These are phyloP conservation scores for Penicillium aurantiogriseum DNA, from an alignment of 2,329 filamentous ascomycete genomes.

Conservation along the genomic window DNA sequence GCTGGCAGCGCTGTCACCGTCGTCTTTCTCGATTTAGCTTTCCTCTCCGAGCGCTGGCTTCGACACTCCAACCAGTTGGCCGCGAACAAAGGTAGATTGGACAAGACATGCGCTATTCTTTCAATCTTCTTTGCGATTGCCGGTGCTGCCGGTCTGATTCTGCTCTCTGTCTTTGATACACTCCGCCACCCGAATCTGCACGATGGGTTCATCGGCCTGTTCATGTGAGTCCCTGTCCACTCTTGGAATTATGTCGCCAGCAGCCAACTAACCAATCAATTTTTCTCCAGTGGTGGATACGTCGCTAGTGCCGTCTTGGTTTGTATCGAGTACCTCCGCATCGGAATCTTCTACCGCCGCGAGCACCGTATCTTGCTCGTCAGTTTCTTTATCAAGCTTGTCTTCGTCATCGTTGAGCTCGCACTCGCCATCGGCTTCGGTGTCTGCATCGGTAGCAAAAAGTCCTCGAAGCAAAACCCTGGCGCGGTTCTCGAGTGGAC, in stretches of 20 bases:
- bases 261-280: neutral
- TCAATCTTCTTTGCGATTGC: constrained; percentile 63
- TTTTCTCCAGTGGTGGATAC: constrained; percentile 61
- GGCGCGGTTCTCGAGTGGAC: constrained; percentile 78
- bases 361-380: constrained; percentile 69
- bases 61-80: constrained; percentile 77
- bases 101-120: constrained; percentile 40
- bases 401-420: constrained; percentile 79
- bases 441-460: constrained; percentile 47
- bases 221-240: constrained; percentile 55
- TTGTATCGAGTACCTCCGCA: constrained; percentile 83
- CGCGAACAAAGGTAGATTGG: constrained; percentile 58
- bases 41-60: constrained; percentile 79
- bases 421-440: constrained; percentile 67
- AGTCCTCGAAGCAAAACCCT: constrained; percentile 54
- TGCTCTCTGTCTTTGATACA: constrained; percentile 84
- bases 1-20: constrained; percentile 63
- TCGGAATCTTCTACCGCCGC: constrained; percentile 72
- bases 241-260: neutral
- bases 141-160: constrained; percentile 76
- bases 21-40: constrained; percentile 75
- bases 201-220: constrained; percentile 73
- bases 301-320: constrained; percentile 82
- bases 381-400: constrained; percentile 85
- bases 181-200: constrained; percentile 66